A percentile compares a stretch with the other conserved stretches of the same genome.
Evolutionary conservation across 805 yeast species (phyloP).

Genomic region (Saccharomycopsis oosterbeekiorum): DNA sequence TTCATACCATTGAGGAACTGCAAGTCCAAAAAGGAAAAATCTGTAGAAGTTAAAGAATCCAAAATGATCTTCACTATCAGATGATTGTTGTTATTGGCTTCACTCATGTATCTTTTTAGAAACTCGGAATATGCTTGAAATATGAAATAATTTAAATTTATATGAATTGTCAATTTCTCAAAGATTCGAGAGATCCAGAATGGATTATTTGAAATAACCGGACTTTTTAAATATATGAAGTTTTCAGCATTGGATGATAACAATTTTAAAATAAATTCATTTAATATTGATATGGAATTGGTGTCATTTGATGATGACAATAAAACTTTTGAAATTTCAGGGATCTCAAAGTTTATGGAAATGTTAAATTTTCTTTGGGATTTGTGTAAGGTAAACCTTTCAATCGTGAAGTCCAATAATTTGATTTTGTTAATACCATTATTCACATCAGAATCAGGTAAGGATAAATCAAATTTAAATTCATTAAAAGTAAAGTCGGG

Average conservation of each 20-base stretch:
- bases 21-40: neutral
- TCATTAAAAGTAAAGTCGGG: neutral
- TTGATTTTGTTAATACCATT: neutral
- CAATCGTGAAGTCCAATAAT: neutral
- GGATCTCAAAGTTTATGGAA: neutral
- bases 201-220: neutral
- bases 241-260: neutral
- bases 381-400: neutral
- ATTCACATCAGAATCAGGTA: neutral
- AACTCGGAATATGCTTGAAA: neutral
- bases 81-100: neutral
- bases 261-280: neutral
- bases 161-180: neutral
- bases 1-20: neutral
- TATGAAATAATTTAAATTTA: neutral
- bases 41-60: neutral
- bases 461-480: neutral
- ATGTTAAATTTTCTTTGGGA: neutral
- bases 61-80: neutral
- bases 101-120: neutral
- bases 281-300: neutral
- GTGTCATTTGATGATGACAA: neutral
- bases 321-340: neutral
- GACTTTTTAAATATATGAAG: neutral
- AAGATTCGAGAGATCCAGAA: neutral